Evolutionary conservation across 768 basidiomycete genomes (phyloP), one percentile per base, ranked within the genome.

Genomic region (Epithele typhae): DNA sequence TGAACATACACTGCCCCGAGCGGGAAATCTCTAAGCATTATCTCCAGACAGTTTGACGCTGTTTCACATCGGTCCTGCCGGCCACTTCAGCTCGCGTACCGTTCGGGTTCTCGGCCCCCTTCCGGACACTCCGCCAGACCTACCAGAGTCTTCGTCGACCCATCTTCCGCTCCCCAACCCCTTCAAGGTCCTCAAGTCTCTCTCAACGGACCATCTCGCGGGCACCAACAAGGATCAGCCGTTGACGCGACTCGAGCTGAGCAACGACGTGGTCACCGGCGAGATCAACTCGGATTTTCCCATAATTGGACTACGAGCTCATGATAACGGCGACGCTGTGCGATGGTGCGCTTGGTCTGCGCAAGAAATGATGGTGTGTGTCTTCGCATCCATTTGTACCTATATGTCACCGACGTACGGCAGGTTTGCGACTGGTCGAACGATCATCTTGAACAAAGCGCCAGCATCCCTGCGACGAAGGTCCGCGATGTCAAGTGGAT

Each of bases 141-240:
- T 58, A 22, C 41, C 62, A 17, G 67, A 71, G 21, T 57, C 68
- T 37, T 52, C 51, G 33, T 58, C 52, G 39, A 59, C 63, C 27
- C 42, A 54, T 25, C 59, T 79, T n/a, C 69, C 72, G 1, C 64
- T 85, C n/a, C 70, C 82, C 6, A 84, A 81, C 49, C 75, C 81
- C 3, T 81, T 88, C 69, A 88, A 81, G 59, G 66, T 71, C 1
- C 69, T 78, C 12, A 69, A 70, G 45, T 66, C 66, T 22, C 69
- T 60, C n/a, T 77, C 78, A n/a, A 56, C 69, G 0, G 83, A 84
- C 24, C 68, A 71, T 43, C 41, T 76, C 3, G 33, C 51, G 32
- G 59, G 25, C 55, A 64, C 46, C 49, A 48, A 37, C 24, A 56
- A 50, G 52, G 56, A 37, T 51, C 50, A 46, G 25, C 44, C 11